Evolutionary conservation across 2,329 filamentous ascomycete species (phyloP), one percentile per base, ranked within the genome.

Genomic region (Cercospora brassicicola): DNA sequence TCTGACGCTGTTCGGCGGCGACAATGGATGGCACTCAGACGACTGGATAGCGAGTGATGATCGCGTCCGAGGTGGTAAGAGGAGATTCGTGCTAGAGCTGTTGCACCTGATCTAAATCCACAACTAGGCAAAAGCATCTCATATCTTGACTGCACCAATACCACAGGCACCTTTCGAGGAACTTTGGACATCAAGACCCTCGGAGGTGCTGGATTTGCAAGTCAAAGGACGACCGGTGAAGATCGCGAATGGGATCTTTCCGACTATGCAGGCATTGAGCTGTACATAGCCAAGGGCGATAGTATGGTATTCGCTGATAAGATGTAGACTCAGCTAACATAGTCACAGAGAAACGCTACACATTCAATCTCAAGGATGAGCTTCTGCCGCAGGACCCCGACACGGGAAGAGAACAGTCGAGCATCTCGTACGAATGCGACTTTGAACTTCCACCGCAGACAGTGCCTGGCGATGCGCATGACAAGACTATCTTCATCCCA

Each of bases 161-260:
- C 78, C 57, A 78, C 76, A 4, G 86, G 84, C 3, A 78, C 77
- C 8, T 93, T 94, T 80, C 81, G 87, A 71, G 92, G 92, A 2
- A 82, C 83, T 26, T 84, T 95, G 20, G 91, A 95, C 79, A 92
- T 90, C 70, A 85, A 84, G 63, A 88, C 91, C 0, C 87, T 95
- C 0, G 91, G 91, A 28, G 91, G 91, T 31, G 92, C 92, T 0
- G 92, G 92, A 4, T 95, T 96, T 76, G 92, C 92, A 9, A 92
- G 89, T 4, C 92, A 94, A 77, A 86, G 90, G 57, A 93, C 90
- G 4, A 84, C 83, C 3, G 79, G 79, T 45, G 86, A 88, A 7
- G 80, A 85, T 45, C 79, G 84, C 13, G 80, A 80, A 26, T 91
- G 90, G 85, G 86, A 95, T 73, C 79, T 95, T 7, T 85, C 85